Conservation (phyloP, 2,329 filamentous ascomycete genomes). For the Sporothrix brunneoviolacea region DNA sequence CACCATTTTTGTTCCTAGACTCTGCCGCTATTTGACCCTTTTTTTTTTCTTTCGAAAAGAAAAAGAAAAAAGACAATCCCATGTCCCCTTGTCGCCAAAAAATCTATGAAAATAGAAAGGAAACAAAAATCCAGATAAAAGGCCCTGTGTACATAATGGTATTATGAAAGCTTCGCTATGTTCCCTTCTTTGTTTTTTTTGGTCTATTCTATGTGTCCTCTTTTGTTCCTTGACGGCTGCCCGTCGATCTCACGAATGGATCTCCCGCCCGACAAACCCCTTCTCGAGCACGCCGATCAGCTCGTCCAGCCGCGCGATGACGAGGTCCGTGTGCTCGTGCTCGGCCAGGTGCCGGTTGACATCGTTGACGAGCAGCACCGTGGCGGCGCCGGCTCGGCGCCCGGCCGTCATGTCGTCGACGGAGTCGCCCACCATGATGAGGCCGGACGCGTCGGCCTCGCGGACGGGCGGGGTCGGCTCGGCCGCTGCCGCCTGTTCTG, state of each 20-base stretch:
- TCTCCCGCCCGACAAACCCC: conserved; percentile 48
- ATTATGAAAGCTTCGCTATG: no score
- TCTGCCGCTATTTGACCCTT: neutral
- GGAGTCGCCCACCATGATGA: conserved; percentile 69
- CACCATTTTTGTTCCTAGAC: conserved; percentile 4
- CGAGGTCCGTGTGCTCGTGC: conserved; percentile 71
- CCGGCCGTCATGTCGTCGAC: conserved; percentile 93
- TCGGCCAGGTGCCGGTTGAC: conserved; percentile 63
- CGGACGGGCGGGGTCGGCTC: conserved; percentile 8
- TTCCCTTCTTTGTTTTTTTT: no score
- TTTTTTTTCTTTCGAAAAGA: no score
- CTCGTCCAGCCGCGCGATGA: conserved; percentile 66
- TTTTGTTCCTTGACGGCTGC: no score
- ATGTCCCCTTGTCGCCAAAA: no score
- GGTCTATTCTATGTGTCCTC: no score
- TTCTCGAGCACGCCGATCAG: conserved; percentile 66
- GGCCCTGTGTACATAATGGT: neutral
- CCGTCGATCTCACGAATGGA: neutral
- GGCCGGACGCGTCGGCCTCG: conserved; percentile 36
- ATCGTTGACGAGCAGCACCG: conserved; percentile 80
- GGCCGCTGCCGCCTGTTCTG: conserved; percentile 12
- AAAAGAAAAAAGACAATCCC: neutral
- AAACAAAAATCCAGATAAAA: no score
- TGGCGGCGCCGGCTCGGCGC: conserved; percentile 73
- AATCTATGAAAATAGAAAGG: no score